phyloP scores from a whole-genome alignment of 169 alveolate genomes.

The Plasmodium sp. region DNA sequence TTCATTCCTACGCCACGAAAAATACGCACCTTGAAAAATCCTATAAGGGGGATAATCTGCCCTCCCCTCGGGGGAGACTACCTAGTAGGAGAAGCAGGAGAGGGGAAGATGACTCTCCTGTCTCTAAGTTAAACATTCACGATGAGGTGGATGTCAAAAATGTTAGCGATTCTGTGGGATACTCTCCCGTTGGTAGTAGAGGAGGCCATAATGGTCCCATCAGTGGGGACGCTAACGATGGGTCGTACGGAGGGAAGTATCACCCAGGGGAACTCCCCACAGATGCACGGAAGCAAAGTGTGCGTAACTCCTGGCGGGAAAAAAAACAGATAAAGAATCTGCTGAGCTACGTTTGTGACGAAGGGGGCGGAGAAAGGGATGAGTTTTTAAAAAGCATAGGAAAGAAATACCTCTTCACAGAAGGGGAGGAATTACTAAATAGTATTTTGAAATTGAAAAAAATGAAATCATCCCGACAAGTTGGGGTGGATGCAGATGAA shows the following conservation, averaged over 20 bases:
- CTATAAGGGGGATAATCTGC: neutral
- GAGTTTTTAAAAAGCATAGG: neutral
- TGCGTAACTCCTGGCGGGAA: neutral
- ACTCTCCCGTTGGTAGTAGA: neutral
- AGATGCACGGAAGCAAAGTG: neutral
- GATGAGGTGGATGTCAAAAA: neutral
- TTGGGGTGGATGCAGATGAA: neutral
- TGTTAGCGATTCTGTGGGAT: neutral
- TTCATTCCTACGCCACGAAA: neutral
- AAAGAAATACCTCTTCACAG: neutral
- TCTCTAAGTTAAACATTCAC: neutral
- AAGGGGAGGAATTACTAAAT: constrained; percentile 10
- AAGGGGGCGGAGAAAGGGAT: neutral
- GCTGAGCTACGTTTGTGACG: neutral
- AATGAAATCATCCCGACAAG: neutral
- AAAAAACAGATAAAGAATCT: neutral
- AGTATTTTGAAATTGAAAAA: constrained; percentile 13
- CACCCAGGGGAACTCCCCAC: neutral
- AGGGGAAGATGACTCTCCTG: neutral
- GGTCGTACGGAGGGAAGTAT: neutral
- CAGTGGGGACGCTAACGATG: neutral
- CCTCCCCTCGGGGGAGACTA: neutral
- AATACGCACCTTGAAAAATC: neutral
- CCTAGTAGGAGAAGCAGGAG: neutral
- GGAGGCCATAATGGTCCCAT: neutral